These are phyloP conservation scores for Coniella lustricola DNA, from an alignment of 2,329 filamentous ascomycete species.

Conservation along the genomic window DNA sequence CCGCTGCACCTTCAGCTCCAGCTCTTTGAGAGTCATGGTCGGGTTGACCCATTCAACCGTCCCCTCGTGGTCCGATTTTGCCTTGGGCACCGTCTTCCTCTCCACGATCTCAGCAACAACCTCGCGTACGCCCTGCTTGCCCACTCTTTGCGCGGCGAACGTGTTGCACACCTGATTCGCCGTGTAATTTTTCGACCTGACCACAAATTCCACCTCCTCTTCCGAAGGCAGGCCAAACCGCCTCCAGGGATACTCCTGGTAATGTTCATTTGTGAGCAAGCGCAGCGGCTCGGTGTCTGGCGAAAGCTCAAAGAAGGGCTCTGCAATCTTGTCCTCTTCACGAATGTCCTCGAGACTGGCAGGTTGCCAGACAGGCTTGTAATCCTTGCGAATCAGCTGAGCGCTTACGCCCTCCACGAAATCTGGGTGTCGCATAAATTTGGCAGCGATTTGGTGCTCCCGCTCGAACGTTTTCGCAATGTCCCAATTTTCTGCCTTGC, in stretches of 20 bases:
- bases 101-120: constrained; percentile 62
- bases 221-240: constrained; percentile 70
- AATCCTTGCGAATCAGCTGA: constrained; percentile 62
- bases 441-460: constrained; percentile 75
- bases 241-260: constrained; percentile 64
- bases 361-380: constrained; percentile 68
- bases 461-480: constrained; percentile 79
- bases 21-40: too few species aligned
- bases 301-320: constrained; percentile 61
- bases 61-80: neutral
- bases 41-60: constrained; percentile 1
- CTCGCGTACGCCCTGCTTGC: constrained; percentile 62
- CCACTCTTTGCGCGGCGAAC: constrained; percentile 51
- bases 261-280: constrained; percentile 58
- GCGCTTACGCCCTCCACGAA: constrained; percentile 89
- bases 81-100: constrained; percentile 45
- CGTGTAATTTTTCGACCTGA: constrained; percentile 34
- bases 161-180: constrained; percentile 54
- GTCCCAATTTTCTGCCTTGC: constrained; percentile 55
- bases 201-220: constrained; percentile 42
- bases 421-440: constrained; percentile 88
- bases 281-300: constrained; percentile 40
- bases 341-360: constrained; percentile 62
- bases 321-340: constrained; percentile 43
- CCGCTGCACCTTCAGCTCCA: neutral